A percentile compares a stretch with the other conserved stretches of the same genome.
Evolutionary conservation across 139 green algal genomes (phyloP).

Genomic region (Raphidocelis subcapitata): DNA sequence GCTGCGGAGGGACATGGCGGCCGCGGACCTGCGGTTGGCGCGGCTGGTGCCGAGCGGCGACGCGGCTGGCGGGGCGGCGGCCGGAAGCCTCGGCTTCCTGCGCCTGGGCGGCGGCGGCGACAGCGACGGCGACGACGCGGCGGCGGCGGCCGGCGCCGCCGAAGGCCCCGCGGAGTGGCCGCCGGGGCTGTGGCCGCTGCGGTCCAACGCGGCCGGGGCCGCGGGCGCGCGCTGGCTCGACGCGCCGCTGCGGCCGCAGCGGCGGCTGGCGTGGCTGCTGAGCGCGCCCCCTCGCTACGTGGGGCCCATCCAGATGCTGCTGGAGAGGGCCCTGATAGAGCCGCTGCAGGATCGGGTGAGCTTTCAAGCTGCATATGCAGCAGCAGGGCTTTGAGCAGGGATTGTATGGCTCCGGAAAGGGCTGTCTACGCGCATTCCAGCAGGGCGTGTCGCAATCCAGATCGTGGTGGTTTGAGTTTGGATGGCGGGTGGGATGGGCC

Average conservation of each 20-base stretch:
- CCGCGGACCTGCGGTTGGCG: too few species aligned
- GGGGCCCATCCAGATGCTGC: constrained; percentile 1
- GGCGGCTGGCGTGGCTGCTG: constrained; percentile 21
- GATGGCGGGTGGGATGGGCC: neutral
- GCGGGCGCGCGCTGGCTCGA: neutral
- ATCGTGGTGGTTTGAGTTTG: neutral
- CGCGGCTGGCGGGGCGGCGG: too few species aligned
- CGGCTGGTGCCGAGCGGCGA: too few species aligned
- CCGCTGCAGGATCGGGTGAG: constrained; percentile 28
- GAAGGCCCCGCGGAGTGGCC: neutral
- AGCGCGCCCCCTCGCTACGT: neutral
- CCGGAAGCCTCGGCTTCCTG: too few species aligned
- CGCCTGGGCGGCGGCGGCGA: neutral
- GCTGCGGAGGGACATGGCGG: too few species aligned
- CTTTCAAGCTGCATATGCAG: neutral
- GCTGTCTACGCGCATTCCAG: neutral
- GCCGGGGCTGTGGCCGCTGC: constrained; percentile 31
- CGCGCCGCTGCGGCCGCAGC: neutral
- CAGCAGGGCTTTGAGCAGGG: too few species aligned
- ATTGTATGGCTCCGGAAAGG: too few species aligned
- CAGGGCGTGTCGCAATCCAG: neutral
- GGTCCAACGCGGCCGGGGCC: neutral
- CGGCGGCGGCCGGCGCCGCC: neutral
- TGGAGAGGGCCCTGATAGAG: constrained; percentile 25
- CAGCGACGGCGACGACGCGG: neutral